These are phyloP conservation scores for Shiraia bambusicola DNA, from an alignment of 2,329 filamentous ascomycete genomes.

Conservation along the genomic window DNA sequence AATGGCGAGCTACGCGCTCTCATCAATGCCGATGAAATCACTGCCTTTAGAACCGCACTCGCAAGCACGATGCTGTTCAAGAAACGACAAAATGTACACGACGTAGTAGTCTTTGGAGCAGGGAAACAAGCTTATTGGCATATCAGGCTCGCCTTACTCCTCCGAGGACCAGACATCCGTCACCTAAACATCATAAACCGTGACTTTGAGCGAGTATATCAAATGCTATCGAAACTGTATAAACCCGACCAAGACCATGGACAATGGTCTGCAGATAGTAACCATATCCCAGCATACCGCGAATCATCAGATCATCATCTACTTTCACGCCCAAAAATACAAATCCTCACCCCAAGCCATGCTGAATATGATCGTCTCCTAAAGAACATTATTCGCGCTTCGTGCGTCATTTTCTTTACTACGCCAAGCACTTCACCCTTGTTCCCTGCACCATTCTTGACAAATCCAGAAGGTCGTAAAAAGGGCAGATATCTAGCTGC, in stretches of 20 bases:
- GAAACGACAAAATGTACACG: constrained; percentile 69
- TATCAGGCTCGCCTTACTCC: constrained; percentile 76
- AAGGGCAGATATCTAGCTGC: constrained; percentile 73
- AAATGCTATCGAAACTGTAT: constrained; percentile 58
- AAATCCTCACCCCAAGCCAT: constrained; percentile 68
- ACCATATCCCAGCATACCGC: constrained; percentile 18
- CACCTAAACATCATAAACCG: constrained; percentile 83
- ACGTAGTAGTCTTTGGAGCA: constrained; percentile 80
- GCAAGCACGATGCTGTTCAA: constrained; percentile 63
- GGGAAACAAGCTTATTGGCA: constrained; percentile 96
- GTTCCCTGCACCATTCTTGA: constrained; percentile 74
- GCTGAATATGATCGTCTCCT: constrained; percentile 68
- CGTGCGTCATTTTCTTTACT: constrained; percentile 86
- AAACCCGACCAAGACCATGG: constrained; percentile 43
- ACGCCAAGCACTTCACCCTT: constrained; percentile 74
- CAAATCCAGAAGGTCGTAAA: constrained; percentile 66
- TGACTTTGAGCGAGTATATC: constrained; percentile 60
- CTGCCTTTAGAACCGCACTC: constrained; percentile 68
- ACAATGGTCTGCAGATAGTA: constrained; percentile 11
- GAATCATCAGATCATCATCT: constrained; percentile 10
- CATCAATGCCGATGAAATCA: constrained; percentile 68
- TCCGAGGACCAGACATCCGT: constrained; percentile 69
- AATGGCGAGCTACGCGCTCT: constrained; percentile 61
- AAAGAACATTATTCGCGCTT: constrained; percentile 68
- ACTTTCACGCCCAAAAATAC: constrained; percentile 59